These are phyloP conservation scores for Geopyxis carbonaria DNA, from an alignment of 495 filamentous ascomycete genomes.

Conservation along the genomic window DNA sequence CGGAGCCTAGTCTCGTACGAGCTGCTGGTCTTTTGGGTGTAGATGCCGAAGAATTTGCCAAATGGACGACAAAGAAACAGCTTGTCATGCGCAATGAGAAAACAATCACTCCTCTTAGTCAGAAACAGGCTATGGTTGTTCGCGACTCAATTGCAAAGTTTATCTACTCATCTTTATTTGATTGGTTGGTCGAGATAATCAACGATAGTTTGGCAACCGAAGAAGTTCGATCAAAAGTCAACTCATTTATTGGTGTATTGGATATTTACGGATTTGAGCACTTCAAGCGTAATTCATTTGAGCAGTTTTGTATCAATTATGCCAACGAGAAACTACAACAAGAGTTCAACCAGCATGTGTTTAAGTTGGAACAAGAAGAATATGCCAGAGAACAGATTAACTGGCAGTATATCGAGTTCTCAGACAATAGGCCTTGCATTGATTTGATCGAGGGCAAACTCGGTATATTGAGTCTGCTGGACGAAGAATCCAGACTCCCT, in stretches of 20 bases:
- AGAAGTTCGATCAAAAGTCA: constrained; percentile 61
- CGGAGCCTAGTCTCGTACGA: constrained; percentile 62
- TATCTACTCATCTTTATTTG: constrained; percentile 95
- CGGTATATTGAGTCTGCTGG: constrained; percentile 77
- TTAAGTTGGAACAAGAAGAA: constrained; percentile 98
- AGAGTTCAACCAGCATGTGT: constrained; percentile 99
- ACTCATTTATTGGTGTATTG: constrained; percentile 93
- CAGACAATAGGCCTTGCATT: constrained; percentile 99
- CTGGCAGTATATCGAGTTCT: constrained; percentile 99
- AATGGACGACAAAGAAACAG: constrained; percentile 99
- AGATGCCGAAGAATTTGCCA: constrained; percentile 71
- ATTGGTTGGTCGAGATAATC: constrained; percentile 95
- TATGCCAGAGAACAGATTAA: constrained; percentile 94
- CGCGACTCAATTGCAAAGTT: constrained; percentile 97
- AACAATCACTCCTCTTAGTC: constrained; percentile 88
- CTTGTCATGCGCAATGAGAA: constrained; percentile 92
- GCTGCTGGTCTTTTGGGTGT: constrained; percentile 84
- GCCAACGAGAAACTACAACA: constrained; percentile 99
- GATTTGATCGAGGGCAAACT: constrained; percentile 95
- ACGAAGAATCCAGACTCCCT: constrained; percentile 89
- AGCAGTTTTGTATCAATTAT: constrained; percentile 99
- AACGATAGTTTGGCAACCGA: constrained; percentile 81
- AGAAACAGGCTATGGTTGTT: constrained; percentile 86
- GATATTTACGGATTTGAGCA: constrained; percentile 99
- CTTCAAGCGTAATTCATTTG: constrained; percentile 98